Percentiles rank a stretch among this genome's conserved stretches.
Conservation (phyloP, 2,329 filamentous ascomycete species). For the Ophiocordyceps camponoti-floridani region DNA sequence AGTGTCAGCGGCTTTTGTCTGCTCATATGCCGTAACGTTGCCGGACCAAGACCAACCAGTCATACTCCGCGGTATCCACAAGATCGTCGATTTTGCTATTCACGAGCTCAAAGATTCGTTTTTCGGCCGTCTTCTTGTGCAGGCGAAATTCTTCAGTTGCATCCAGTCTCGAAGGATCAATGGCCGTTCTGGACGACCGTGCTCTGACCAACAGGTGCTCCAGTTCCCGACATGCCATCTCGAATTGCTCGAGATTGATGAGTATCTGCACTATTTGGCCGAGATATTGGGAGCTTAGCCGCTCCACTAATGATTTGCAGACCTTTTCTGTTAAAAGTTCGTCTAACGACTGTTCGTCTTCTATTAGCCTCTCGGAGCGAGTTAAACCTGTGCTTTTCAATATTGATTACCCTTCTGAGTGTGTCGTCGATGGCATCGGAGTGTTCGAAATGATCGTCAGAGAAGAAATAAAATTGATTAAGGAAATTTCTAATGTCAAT, state of each 20-base stretch:
- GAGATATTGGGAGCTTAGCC: constrained; percentile 79
- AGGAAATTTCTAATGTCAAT: constrained; percentile 96
- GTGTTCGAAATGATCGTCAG: constrained; percentile 87
- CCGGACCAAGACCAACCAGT: constrained; percentile 41
- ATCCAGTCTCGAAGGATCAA: constrained; percentile 59
- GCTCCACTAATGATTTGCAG: constrained; percentile 74
- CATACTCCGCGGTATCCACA: constrained; percentile 92
- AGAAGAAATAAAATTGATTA: constrained; percentile 97
- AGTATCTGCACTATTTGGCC: constrained; percentile 97
- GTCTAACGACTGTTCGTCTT: constrained; percentile 63
- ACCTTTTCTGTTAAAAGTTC: constrained; percentile 87
- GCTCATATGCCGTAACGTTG: too few relatives aligned
- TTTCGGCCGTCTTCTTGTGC: constrained; percentile 91
- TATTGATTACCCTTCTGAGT: constrained; percentile 45
- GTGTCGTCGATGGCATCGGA: constrained; percentile 82
- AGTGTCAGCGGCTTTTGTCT: background rate
- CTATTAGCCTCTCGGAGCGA: background rate
- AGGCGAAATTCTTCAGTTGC: constrained; percentile 75
- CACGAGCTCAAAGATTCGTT: constrained; percentile 94
- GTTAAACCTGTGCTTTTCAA: background rate
- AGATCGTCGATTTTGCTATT: constrained; percentile 98
- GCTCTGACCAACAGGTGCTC: constrained; percentile 75
- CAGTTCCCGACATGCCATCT: constrained; percentile 77
- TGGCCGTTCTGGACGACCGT: constrained; percentile 63
- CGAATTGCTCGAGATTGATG: constrained; percentile 94